Base-by-base conservation (phyloP, 768 basidiomycete species). In the Tubosaeta sp. region DNA sequence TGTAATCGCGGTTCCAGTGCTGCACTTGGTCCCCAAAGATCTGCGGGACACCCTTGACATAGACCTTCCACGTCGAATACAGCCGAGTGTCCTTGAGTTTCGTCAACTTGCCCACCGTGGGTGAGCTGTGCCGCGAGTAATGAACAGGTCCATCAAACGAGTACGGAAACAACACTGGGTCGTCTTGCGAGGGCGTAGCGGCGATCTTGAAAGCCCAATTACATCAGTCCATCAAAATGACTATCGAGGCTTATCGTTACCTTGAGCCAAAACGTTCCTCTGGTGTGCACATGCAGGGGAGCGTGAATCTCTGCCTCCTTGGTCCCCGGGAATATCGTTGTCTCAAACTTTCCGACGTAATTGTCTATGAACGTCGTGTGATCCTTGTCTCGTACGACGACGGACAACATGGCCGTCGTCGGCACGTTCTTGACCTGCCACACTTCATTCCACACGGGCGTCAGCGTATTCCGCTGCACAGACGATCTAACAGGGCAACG, bases 41-140 rank as follows among this genome's bases (percentile, higher is more conserved):
- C 8, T 75, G 64, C 3, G 73, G 77, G 1, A 88, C 65, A 18
- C 80, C 84, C 47, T 75, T 75, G 63, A 89, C 71, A 59, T 80
- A 84, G 56, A 83, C 46, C 63, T 89, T 89, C 88, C 89, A 90
- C 1, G 88, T 90, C 32, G 84, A 82, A 62, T 89, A 90, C 21
- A 87, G 71, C 0, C 84, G 79, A 0, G 72, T 74, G 53, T 81
- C 79, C 59, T 81, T 76, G 47, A 84, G 64, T 52, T 80, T 79
- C 16, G 86, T 83, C 29, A 89, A 67, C 4, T 68, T 71, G 24
- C 87, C 88, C 38, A 87, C 75, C 0, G 82, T 83, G 0, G 86
- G 87, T 4, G 86, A 88, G 66, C 71, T 80, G 61, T 90, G 87
- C 4, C 78, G 73, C 12, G 87, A 82, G 66, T 75, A 90, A 44